These are phyloP conservation scores for Colletotrichum sp. DNA, from an alignment of 2,329 filamentous ascomycete species.

Conservation along the genomic window DNA sequence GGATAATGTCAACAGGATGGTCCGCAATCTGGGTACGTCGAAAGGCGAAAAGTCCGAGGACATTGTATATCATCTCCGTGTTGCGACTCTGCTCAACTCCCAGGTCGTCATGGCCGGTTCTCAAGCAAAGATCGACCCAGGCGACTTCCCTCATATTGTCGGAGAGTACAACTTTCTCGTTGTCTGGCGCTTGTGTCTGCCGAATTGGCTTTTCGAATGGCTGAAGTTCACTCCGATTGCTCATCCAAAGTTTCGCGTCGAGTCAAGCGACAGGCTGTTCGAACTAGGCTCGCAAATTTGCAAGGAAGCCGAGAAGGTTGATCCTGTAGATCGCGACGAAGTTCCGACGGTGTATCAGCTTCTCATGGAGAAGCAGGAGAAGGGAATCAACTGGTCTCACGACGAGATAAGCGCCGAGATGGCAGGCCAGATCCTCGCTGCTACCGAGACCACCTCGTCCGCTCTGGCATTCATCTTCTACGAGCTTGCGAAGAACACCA, in stretches of 20 bases:
- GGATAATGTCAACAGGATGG: not conserved
- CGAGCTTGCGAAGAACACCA: conserved; percentile 14
- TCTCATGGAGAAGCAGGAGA: conserved; percentile 9
- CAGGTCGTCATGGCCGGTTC: not conserved
- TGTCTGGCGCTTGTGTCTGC: conserved; percentile 23
- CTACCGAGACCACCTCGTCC: conserved; percentile 24
- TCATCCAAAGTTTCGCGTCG: conserved; percentile 16
- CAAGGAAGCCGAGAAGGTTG: conserved; percentile 1
- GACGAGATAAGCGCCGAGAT: conserved; percentile 23
- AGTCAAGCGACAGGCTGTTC: conserved; percentile 21
- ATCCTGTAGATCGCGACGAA: not conserved
- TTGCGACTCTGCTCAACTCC: not conserved
- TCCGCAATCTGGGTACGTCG: not conserved
- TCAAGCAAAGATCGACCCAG: not conserved
- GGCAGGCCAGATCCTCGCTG: conserved; percentile 23
- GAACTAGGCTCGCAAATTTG: conserved; percentile 6
- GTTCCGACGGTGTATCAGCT: conserved; percentile 12
- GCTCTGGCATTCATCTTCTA: conserved; percentile 24
- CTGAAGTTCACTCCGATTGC: conserved; percentile 16
- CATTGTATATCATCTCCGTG: not conserved
- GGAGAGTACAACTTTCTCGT: conserved; percentile 24
- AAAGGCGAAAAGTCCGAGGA: not conserved
- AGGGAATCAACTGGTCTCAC: not conserved
- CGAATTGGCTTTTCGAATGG: conserved; percentile 21
- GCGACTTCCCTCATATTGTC: conserved; percentile 18